Conservation (phyloP, 805 yeast species). For the Zygosaccharomyces kombuchaensis region DNA sequence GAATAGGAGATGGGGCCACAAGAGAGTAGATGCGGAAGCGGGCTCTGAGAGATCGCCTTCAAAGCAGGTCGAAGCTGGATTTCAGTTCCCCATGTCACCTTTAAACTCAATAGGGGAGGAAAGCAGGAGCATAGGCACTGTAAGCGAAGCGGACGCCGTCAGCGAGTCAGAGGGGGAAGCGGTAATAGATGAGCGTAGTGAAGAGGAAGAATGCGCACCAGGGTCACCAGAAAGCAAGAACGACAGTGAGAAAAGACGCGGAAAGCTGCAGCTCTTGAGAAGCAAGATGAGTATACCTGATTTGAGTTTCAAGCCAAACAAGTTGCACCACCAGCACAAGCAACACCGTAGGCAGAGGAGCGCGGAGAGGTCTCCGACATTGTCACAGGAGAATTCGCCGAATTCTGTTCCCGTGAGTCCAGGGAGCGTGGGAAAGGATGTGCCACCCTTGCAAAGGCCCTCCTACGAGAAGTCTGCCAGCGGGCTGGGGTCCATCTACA, state of each 20-base stretch:
- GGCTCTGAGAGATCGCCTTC: neutral
- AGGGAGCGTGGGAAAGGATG: neutral
- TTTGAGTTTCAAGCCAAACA: slow-evolving; percentile 12
- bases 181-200: neutral
- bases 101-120: slow-evolving; percentile 20
- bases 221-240: neutral
- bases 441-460: neutral
- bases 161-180: slow-evolving; percentile 2
- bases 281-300: slow-evolving; percentile 25
- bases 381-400: neutral
- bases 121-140: slow-evolving; percentile 1
- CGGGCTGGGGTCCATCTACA: slow-evolving; percentile 1
- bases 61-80: neutral
- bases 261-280: slow-evolving; percentile 22
- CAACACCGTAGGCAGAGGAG: slow-evolving; percentile 6
- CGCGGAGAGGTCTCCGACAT: slow-evolving; percentile 5
- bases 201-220: neutral
- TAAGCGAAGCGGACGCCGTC: neutral
- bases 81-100: slow-evolving; percentile 5
- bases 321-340: slow-evolving; percentile 5
- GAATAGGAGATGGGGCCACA: slow-evolving; percentile 10
- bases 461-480: slow-evolving; percentile 1
- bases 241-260: slow-evolving; percentile 7
- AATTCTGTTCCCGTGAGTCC: slow-evolving; percentile 4
- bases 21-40: slow-evolving; percentile 1